Evolutionary conservation across 805 yeast genomes (phyloP).

Genomic region (Komagataella phaffii): DNA sequence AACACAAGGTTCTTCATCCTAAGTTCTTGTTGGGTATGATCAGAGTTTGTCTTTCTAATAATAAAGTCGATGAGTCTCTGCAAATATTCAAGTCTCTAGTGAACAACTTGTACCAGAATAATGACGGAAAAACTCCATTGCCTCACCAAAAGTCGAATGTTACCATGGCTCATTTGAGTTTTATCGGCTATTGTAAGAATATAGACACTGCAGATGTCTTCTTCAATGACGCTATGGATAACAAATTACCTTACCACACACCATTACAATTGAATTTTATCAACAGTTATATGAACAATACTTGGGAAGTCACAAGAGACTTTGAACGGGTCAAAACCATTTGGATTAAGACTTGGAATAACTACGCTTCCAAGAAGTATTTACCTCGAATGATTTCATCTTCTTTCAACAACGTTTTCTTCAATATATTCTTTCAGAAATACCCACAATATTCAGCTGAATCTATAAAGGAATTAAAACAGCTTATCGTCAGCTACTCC

Average conservation of each 20-base stretch:
- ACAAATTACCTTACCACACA: conserved; percentile 61
- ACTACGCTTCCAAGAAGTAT: conserved; percentile 35
- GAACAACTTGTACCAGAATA: conserved; percentile 26
- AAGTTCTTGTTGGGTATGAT: conserved; percentile 61
- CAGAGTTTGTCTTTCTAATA: conserved; percentile 53
- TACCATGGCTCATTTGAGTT: conserved; percentile 63
- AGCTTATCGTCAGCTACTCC: conserved; percentile 41
- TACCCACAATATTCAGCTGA: conserved; percentile 37
- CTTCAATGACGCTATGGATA: conserved; percentile 57
- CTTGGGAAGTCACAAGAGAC: conserved; percentile 41
- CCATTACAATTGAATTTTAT: conserved; percentile 64
- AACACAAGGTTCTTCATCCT: conserved; percentile 19
- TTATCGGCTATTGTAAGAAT: conserved; percentile 69
- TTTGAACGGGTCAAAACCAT: conserved; percentile 43
- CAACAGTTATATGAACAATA: conserved; percentile 46
- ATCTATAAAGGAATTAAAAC: conserved; percentile 44
- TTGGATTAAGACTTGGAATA: conserved; percentile 49
- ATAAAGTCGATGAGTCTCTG: conserved; percentile 53
- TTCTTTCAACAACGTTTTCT: conserved; percentile 55
- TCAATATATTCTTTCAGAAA: conserved; percentile 51
- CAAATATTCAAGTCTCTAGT: conserved; percentile 49
- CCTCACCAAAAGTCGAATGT: conserved; percentile 29
- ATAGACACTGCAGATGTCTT: conserved; percentile 58
- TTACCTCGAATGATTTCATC: conserved; percentile 60
- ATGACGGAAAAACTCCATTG: conserved; percentile 10